A percentile compares a stretch with the other conserved stretches of the same genome.
These are phyloP conservation scores for Alternaria sp. DNA, from an alignment of 2,329 filamentous ascomycete species.

Conservation along the genomic window DNA sequence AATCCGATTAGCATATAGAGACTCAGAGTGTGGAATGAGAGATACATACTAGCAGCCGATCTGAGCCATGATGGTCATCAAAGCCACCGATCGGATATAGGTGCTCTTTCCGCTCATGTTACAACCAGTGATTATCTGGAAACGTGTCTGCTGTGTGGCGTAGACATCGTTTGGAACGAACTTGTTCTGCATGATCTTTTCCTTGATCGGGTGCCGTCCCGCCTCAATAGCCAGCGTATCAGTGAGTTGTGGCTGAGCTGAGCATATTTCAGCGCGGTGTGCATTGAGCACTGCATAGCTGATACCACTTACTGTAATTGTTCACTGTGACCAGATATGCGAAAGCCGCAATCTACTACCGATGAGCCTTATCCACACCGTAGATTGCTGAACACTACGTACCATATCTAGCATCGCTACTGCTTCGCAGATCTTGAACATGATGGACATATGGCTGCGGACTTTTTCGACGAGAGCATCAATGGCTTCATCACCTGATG, in stretches of 20 bases:
- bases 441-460: constrained; percentile 71
- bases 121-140: constrained; percentile 93
- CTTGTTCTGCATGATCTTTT: constrained; percentile 72
- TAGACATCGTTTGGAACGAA: constrained; percentile 93
- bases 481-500: constrained; percentile 70
- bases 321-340: constrained; percentile 71
- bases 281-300: background rate
- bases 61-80: constrained; percentile 92
- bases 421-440: constrained; percentile 87
- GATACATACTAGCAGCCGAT: constrained; percentile 74
- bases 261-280: constrained; percentile 15
- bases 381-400: background rate
- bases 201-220: constrained; percentile 80
- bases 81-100: constrained; percentile 84
- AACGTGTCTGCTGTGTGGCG: constrained; percentile 78
- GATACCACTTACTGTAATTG: constrained; percentile 60
- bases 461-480: constrained; percentile 75
- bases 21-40: background rate
- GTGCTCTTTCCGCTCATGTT: constrained; percentile 98
- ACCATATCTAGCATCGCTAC: constrained; percentile 90
- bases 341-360: constrained; percentile 42
- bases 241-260: constrained; percentile 71
- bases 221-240: constrained; percentile 75
- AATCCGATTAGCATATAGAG: constrained; percentile 13
- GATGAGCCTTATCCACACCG: constrained; percentile 13